Base-by-base conservation (phyloP, 805 yeast species). In the Spathaspora girioi region DNA sequence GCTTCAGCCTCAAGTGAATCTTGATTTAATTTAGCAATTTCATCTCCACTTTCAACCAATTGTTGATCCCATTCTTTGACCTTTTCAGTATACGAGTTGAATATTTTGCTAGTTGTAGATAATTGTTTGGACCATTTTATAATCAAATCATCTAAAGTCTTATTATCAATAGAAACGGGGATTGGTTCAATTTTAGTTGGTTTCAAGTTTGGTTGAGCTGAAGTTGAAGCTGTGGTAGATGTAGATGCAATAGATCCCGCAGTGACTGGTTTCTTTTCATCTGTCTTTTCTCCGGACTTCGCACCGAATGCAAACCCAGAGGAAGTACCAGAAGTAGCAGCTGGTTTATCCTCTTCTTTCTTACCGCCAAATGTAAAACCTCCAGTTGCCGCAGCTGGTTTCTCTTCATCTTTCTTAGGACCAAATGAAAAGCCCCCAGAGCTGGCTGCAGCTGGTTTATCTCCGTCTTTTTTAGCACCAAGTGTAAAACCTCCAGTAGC, bases 121-220 rank as follows among this genome's bases (percentile, higher is more conserved):
- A 94, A 70, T 58, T 94, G 96, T 50, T 83, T 82, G 0, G 97
- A 87, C 99, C 99, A 94, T 68, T 87, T 91, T 12, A 91, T 81
- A 43, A 94, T 87, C 57, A 94, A 78, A 65, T 94, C 98, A 62
- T 94, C 98, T 62, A 94, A 74, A 1, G 97, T 90, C 66, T 90
- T 90, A 69, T 94, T 94, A 60, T 89, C 91, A 38, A 94, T 78
- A 4, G 96, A 82, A 3, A 90, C 79, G 31, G 87, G 87, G 51
- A 83, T 78, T 4, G 90, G 85, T 54, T 81, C 82, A 27, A 83
- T 78, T 38, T 79, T 75, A 49, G 86, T 83, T 1, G 83, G 70
- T 49, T 77, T 75, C 19, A 76, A 67, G 47, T 64, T 70, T 14
- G 63, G 64, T 46, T 54, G 62, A n/a, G 47, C 50, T 31, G 54